A percentile compares a stretch with the other conserved stretches of the same genome.
These are phyloP conservation scores for Trametes cingulata DNA, from an alignment of 768 basidiomycete genomes.

Conservation along the genomic window DNA sequence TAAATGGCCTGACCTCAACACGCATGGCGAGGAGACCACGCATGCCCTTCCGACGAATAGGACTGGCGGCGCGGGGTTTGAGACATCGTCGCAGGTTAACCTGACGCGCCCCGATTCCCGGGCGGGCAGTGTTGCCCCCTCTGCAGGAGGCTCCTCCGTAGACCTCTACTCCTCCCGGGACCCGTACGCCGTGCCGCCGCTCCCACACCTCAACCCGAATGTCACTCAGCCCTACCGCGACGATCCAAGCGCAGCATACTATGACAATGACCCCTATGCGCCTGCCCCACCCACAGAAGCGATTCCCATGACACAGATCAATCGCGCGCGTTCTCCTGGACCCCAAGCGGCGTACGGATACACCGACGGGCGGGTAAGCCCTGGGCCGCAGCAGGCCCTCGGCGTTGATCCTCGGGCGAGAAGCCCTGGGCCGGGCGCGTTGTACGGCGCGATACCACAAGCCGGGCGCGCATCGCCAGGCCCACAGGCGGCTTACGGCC, in stretches of 20 bases:
- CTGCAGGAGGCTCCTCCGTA: conserved; percentile 43
- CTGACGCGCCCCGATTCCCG: conserved; percentile 51
- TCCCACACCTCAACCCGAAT: conserved; percentile 79
- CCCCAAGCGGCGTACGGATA: conserved; percentile 23
- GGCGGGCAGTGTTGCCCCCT: conserved; percentile 48
- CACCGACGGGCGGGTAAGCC: conserved; percentile 18
- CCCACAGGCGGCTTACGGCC: conserved; percentile 47
- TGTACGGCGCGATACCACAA: conserved; percentile 16
- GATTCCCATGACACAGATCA: conserved; percentile 74
- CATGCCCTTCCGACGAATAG: conserved; percentile 62
- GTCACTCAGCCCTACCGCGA: conserved; percentile 63
- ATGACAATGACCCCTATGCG: conserved; percentile 77
- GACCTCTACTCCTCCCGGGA: conserved; percentile 48
- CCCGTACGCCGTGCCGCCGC: conserved; percentile 81
- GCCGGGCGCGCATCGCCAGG: conserved; percentile 47
- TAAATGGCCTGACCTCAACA: conserved; percentile 88
- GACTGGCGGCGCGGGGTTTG: conserved; percentile 74
- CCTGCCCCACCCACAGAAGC: conserved; percentile 73
- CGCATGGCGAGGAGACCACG: conserved; percentile 45
- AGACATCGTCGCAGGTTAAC: conserved; percentile 60
- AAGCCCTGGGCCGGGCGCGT: conserved; percentile 19
- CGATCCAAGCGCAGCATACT: conserved; percentile 56
- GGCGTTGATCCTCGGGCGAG: conserved; percentile 18
- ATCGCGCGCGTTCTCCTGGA: conserved; percentile 28
- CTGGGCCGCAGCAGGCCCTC: conserved; percentile 14